Evolutionary conservation across 768 basidiomycete species (phyloP), one percentile per base, ranked within the genome.

Genomic region (Xerocomellus chrysenteron): DNA sequence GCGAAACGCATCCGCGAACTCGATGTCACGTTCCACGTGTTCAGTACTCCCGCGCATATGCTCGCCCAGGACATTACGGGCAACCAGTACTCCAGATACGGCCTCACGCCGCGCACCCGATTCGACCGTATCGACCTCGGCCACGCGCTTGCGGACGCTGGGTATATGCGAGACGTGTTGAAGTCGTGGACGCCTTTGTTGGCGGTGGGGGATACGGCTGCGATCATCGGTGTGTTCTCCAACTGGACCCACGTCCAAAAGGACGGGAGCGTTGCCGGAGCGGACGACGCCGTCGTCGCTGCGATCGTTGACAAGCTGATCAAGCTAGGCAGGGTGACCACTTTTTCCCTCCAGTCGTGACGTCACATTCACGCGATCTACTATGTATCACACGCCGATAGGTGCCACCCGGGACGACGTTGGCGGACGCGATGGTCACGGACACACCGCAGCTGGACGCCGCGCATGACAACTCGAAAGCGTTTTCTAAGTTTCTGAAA

Each of bases 101-200:
- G 69, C 24, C 50, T 75, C 12, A 65, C 71, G 5, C 45, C 67
- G 1, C 60, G 68, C 3, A 56, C 62, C 9, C 59, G 61, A 21
- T 82, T 81, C 52, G 74, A 81, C 61, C 74, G 81, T 3, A 72
- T 82, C 45, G 70, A 78, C 35, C 72, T 79, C 8, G 78, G 74
- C 1, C 76, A 78, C 52, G 68, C 74, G 7, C 24, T 75, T 13
- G 74, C 78, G 1, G 68, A 75, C 35, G 70, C 71, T 19, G 66
- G 65, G 24, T 72, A 72, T 9, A 56, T 75, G 11, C 53, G 50
- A 17, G 56, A 57, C 2, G 63, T 74, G 30, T 60, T 81, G 33
- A 48, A 26, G 1, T 44, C 59, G 5, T 82, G 80, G 80, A 56
- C 60, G 2, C 68, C 74, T 1, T 50, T 80, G 16, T 63, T 82